Evolutionary conservation across 495 filamentous ascomycete species (phyloP).

Genomic region (Pyrenula aspistea): DNA sequence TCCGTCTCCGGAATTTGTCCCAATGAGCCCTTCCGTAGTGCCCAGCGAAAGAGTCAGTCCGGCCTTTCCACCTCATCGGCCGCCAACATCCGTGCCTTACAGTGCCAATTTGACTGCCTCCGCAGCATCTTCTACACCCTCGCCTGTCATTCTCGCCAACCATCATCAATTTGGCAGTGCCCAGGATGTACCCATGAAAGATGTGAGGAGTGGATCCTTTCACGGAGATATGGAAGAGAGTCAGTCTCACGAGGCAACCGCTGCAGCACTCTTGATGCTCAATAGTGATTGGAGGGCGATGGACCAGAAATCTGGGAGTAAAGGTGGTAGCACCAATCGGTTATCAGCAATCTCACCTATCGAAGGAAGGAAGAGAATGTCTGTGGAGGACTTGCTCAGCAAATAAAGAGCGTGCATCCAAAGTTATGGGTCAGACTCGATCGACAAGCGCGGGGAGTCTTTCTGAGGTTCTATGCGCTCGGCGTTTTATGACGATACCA

Average conservation of each 20-base stretch:
- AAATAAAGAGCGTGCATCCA: background rate
- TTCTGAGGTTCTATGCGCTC: too few species aligned
- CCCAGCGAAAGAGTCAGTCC: conserved; percentile 7
- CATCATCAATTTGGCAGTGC: conserved; percentile 9
- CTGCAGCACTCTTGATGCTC: conserved; percentile 64
- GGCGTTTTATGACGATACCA: too few species aligned
- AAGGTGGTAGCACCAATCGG: background rate
- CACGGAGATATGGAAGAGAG: background rate
- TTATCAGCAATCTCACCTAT: background rate
- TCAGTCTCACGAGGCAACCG: conserved; percentile 57
- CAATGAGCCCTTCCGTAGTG: background rate
- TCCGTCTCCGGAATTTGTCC: background rate
- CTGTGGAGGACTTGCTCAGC: background rate
- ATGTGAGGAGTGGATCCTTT: background rate
- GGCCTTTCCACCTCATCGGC: conserved; percentile 20
- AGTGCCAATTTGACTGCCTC: conserved; percentile 13
- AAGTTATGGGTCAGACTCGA: too few species aligned
- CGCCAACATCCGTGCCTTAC: conserved; percentile 23
- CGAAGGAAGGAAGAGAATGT: background rate
- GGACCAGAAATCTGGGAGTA: conserved; percentile 4
- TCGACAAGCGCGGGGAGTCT: too few species aligned
- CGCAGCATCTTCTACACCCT: conserved; percentile 16
- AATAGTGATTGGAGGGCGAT: conserved; percentile 49
- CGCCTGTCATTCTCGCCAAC: conserved; percentile 21
- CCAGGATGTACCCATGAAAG: background rate